Evolutionary conservation across 139 green algal genomes (phyloP), one percentile per base, ranked within the genome.

Genomic region (Chlorella sp.): DNA sequence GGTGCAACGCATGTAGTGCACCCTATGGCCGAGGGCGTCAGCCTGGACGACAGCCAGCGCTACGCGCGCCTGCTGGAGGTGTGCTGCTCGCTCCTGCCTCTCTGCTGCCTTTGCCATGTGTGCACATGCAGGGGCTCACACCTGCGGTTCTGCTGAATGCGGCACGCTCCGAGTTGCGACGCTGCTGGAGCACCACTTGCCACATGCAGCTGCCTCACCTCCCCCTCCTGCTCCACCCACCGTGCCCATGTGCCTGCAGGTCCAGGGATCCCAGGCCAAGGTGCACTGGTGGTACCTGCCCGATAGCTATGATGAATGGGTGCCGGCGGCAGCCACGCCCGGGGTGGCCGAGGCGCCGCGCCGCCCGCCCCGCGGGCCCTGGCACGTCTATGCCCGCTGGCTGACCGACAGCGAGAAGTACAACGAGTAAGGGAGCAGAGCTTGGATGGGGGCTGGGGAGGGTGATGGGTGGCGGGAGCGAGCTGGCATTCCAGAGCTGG

Each of bases 201-300:
- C 51, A 21, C 51, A 60, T 60, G 12, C 44, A 17, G 44, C 51
- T 60, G 51, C 51, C 51, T 60, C 51, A 23, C 32, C 9, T 23
- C 28, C 13, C 18, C 34, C 21, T 9, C 18, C 25, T 28, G 6
- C 17, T n/a, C 34, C 16, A 39, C 16, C 32, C 34, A 25, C 30
- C 39, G 36, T 16, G 11, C 9, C 26, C 44, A 23, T 13, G 17
- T 23, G 28, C 21, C 9, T 69, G 62, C 83, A 41, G 67, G 39
- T 87, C 87, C 94, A 89, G 76, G 88, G 86, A 13, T 41, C 81
- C 56, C 81, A 88, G 39, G 90, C 89, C 11, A 84, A 85, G 3
- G 92, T 98, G 39, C 95, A 98, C 87, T 97, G 92, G 89, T 96
- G 92, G 91, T 97, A 97, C 88, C 78, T 91, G 56, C 95, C 95